A percentile compares a stretch with the other conserved stretches of the same genome.
Conservation (phyloP, 192 early-diverging fungal species). For the Coemansia sp. region DNA sequence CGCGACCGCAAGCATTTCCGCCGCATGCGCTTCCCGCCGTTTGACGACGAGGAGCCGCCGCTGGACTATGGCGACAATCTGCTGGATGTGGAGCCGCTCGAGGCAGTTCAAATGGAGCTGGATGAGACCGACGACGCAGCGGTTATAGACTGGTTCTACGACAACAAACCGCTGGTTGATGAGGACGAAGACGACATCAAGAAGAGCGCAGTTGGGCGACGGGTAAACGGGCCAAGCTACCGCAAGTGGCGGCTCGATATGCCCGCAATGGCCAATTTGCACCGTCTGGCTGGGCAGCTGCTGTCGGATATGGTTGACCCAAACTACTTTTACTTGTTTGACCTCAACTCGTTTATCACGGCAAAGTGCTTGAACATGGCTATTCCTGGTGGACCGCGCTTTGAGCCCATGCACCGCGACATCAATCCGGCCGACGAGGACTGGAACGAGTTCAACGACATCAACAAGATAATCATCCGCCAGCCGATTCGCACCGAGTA, state of each 20-base stretch:
- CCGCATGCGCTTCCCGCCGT: slow-evolving; percentile 97
- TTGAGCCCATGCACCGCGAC: slow-evolving; percentile 96
- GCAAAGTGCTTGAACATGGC: slow-evolving; percentile 98
- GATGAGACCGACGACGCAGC: slow-evolving; percentile 91
- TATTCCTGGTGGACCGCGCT: slow-evolving; percentile 96
- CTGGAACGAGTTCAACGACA: slow-evolving; percentile 99
- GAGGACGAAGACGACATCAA: slow-evolving; percentile 36
- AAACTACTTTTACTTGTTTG: slow-evolving; percentile 99
- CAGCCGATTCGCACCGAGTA: slow-evolving; percentile 99
- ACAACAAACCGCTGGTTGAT: slow-evolving; percentile 82
- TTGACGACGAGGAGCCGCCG: slow-evolving; percentile 99
- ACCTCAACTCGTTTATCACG: slow-evolving; percentile 92
- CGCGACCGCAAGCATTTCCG: slow-evolving; percentile 96
- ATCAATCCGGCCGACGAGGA: slow-evolving; percentile 96
- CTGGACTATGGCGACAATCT: slow-evolving; percentile 99
- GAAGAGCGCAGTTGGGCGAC: slow-evolving; percentile 45
- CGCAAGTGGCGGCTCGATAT: slow-evolving; percentile 86
- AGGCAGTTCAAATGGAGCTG: slow-evolving; percentile 99
- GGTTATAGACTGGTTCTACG: slow-evolving; percentile 95
- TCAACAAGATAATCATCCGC: slow-evolving; percentile 99
- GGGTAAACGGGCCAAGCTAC: slow-evolving; percentile 86
- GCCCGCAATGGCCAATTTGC: slow-evolving; percentile 92
- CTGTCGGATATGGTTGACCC: slow-evolving; percentile 91
- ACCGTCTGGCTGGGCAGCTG: slow-evolving; percentile 87
- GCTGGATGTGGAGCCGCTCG: slow-evolving; percentile 94